phyloP scores from a whole-genome alignment of 306 rosid genomes.

The Luffa acutangula region DNA sequence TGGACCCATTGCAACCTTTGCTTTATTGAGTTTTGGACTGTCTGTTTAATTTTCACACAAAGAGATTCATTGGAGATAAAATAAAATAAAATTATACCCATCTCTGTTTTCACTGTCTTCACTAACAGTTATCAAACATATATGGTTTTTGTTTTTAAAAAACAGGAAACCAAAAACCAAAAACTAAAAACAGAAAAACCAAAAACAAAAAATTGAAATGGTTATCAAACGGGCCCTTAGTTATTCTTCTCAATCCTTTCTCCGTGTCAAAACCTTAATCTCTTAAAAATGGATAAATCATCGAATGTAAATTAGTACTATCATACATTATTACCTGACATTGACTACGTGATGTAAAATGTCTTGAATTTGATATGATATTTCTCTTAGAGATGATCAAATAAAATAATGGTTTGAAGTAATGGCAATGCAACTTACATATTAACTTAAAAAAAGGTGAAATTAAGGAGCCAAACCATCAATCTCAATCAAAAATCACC shows the following conservation, averaged over 20 bases:
- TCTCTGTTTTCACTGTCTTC: neutral
- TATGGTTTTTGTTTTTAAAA: too few relatives aligned
- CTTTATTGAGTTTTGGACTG: neutral
- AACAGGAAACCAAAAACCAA: too few relatives aligned
- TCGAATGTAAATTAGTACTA: neutral
- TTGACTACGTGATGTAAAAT: neutral
- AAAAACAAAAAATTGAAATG: too few relatives aligned
- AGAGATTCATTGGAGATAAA: neutral
- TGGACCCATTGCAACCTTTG: neutral
- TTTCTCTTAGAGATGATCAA: neutral
- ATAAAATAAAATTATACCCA: neutral
- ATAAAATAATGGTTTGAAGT: neutral
- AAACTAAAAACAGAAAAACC: too few relatives aligned
- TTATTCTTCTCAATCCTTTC: neutral
- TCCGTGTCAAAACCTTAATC: neutral
- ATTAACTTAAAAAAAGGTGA: neutral
- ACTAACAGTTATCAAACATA: too few relatives aligned
- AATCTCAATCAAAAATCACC: neutral
- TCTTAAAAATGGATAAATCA: neutral
- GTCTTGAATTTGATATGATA: neutral
- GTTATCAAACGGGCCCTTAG: too few relatives aligned
- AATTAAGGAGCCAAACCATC: slow-evolving; percentile 5
- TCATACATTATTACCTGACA: neutral
- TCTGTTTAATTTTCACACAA: neutral
- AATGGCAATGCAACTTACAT: neutral